Conservation (phyloP, 2,329 filamentous ascomycete species). For the Colletotrichum sansevieriae region DNA sequence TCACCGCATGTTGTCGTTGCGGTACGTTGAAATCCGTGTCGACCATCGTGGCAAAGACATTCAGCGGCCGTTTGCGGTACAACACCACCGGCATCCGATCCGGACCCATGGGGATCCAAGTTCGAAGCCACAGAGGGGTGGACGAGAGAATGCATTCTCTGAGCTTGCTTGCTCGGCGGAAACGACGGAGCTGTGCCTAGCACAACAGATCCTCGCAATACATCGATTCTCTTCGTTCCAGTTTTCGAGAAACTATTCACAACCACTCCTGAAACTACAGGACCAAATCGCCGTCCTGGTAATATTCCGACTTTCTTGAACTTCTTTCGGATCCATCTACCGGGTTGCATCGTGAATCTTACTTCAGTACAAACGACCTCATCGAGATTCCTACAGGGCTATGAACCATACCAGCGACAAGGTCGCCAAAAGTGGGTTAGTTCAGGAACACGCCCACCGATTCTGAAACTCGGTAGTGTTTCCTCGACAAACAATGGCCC, state of each 20-base stretch:
- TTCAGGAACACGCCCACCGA: constrained; percentile 39
- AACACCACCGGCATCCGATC: neutral
- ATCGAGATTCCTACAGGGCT: constrained; percentile 29
- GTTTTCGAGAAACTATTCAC: neutral
- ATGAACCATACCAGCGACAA: neutral
- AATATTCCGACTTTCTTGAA: no score
- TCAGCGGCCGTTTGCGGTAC: constrained; percentile 8
- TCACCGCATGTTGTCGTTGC: neutral
- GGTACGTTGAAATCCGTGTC: neutral
- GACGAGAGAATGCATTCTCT: no score
- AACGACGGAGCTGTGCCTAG: no score
- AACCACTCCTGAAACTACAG: no score
- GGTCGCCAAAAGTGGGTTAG: constrained; percentile 28
- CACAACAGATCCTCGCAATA: neutral
- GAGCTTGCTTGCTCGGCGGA: no score
- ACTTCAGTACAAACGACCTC: neutral
- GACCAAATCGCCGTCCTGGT: no score
- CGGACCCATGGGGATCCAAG: constrained; percentile 3
- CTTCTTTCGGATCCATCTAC: neutral
- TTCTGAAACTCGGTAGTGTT: constrained; percentile 42
- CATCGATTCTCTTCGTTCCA: no score
- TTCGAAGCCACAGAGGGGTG: neutral
- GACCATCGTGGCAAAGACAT: constrained; percentile 1
- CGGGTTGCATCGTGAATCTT: neutral
- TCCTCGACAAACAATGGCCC: constrained; percentile 38